Percentiles rank a stretch among this genome's conserved stretches.
These are phyloP conservation scores for Backusella australiensis DNA, from an alignment of 192 early-diverging fungal genomes.

Conservation along the genomic window DNA sequence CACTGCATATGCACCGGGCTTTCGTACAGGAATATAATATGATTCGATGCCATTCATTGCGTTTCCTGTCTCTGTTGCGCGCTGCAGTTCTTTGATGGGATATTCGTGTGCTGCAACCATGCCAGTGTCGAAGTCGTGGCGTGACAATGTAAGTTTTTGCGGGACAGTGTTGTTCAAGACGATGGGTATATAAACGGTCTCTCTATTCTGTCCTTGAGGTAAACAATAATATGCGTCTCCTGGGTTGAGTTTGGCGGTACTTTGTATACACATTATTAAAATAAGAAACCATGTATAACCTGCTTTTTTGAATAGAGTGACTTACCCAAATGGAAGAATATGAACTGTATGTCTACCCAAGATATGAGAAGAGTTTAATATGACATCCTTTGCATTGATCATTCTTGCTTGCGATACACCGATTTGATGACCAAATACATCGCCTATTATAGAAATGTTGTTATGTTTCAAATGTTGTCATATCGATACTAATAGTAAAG, in stretches of 20 bases:
- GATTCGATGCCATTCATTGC: conserved; percentile 26
- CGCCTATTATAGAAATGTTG: conserved; percentile 8
- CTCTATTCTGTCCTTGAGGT: conserved; percentile 29
- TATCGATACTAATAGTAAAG: neutral
- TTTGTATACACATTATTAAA: neutral
- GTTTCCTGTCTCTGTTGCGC: conserved; percentile 35
- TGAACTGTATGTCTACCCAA: conserved; percentile 45
- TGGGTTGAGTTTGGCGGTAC: conserved; percentile 48
- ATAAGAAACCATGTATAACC: neutral
- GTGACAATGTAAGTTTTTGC: conserved; percentile 20
- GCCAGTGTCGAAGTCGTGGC: conserved; percentile 34
- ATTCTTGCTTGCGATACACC: conserved; percentile 31
- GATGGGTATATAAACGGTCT: conserved; percentile 33
- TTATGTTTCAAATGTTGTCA: neutral
- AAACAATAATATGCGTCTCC: conserved; percentile 45
- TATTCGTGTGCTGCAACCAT: conserved; percentile 3
- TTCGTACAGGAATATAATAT: conserved; percentile 32
- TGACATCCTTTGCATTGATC: conserved; percentile 32
- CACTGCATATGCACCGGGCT: conserved; percentile 40
- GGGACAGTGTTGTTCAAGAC: conserved; percentile 43
- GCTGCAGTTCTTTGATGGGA: conserved; percentile 24
- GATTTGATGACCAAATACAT: conserved; percentile 30
- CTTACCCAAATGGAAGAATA: conserved; percentile 42
- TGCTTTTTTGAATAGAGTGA: neutral
- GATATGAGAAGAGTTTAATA: conserved; percentile 41